phyloP scores from a whole-genome alignment of 129 eudicot species.

The Glebionis coronaria region DNA sequence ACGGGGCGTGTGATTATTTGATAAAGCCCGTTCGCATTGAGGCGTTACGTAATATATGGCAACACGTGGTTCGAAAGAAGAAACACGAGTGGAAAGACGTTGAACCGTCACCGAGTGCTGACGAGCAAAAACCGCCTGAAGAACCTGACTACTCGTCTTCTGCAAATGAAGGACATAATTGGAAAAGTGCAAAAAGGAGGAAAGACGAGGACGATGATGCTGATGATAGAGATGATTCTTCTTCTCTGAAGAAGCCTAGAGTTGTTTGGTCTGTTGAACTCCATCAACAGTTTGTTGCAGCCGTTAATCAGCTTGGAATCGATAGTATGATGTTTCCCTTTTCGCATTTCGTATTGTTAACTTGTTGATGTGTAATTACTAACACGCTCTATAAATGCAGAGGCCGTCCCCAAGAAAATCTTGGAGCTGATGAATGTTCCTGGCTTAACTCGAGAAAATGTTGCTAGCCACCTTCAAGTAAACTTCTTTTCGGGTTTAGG shows the following conservation, averaged over 20 bases:
- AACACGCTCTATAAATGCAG: conserved; percentile 37
- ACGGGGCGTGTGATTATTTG: conserved; percentile 73
- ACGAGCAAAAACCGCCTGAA: conserved; percentile 37
- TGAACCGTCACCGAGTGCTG: conserved; percentile 72
- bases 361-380: conserved; percentile 15
- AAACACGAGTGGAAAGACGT: conserved; percentile 66
- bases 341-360: neutral
- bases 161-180: conserved; percentile 43
- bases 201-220: conserved; percentile 58
- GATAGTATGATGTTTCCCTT: conserved; percentile 39
- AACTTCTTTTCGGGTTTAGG: conserved; percentile 10
- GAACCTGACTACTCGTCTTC: conserved; percentile 32
- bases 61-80: conserved; percentile 55
- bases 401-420: conserved; percentile 97
- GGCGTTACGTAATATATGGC: conserved; percentile 67
- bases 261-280: conserved; percentile 69
- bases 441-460: conserved; percentile 90
- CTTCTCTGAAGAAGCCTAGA: conserved; percentile 63
- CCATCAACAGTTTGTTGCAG: conserved; percentile 71
- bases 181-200: conserved; percentile 45
- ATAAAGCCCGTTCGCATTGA: conserved; percentile 63
- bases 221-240: conserved; percentile 45
- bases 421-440: conserved; percentile 98
- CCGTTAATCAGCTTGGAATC: conserved; percentile 58
- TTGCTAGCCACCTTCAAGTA: conserved; percentile 99